Evolutionary conservation across 23 red algal genomes (phyloP), one percentile per base, ranked within the genome.

Genomic region (Cyanidiococcus yangmingshanensis): DNA sequence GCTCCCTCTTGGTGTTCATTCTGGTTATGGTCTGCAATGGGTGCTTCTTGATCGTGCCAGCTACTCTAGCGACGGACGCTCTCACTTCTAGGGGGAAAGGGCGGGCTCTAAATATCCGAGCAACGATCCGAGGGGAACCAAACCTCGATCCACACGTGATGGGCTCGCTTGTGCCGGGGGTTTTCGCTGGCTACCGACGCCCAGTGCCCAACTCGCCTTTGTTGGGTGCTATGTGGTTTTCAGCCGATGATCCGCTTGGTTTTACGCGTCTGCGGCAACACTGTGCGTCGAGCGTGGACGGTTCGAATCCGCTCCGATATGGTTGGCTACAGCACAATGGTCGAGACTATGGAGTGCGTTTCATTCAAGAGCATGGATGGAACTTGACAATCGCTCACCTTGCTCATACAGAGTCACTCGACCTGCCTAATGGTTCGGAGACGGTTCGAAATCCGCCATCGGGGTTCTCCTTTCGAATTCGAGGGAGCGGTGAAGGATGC

Each of bases 261-360:
- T 71, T 30, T 29, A 29, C 12, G 7, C 63, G 32, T 7, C 63
- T 25, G 12, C 63, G 21, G 27, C 63, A 3, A 71, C 3, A 25
- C 16, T 35, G 32, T 29, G 21, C 16, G n/a, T 3, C n/a, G 27
- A 29, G 7, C 16, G 12, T 32, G 12, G 63, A 35, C 63, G 63
- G 3, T 7, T 12, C 63, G 7, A 29, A 7, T 12, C 63, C 63
- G 27, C 63, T 32, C 7, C 21, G 63, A 3, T 71, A 32, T 29
- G 63, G 63, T 71, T 71, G 63, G 63, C 63, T 25, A 30, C 63
- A 35, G 63, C 63, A 71, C 27, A 35, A 71, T 29, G 63, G 63
- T 12, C 63, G 32, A 12, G 7, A 35, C 32, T 71, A 71, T 35
- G 63, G 63, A 12, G 63, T 71, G 27, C 63, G 63, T 29, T 7